Evolutionary conservation across 139 green algal genomes (phyloP).

Genomic region (Penium margaritaceum): DNA sequence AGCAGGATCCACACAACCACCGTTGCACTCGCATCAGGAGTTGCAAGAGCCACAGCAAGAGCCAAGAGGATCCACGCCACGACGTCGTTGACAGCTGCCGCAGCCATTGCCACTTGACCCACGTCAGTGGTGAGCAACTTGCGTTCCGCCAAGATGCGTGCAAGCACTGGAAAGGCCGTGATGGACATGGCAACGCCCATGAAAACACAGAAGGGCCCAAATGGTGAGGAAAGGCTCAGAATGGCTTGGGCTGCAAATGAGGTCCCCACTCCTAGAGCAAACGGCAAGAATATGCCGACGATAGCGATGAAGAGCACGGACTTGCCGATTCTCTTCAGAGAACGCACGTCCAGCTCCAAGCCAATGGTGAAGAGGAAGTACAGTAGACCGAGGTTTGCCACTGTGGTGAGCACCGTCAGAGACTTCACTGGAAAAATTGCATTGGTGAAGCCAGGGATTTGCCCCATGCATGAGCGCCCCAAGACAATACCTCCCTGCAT

Average conservation of each 20-base stretch:
- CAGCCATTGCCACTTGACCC: conserved; percentile 35
- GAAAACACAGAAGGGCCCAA: conserved; percentile 44
- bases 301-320: conserved; percentile 36
- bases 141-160: conserved; percentile 37
- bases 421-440: conserved; percentile 4
- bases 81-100: conserved; percentile 41
- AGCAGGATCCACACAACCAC: conserved; percentile 40
- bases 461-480: conserved; percentile 23
- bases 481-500: conserved; percentile 35
- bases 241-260: too few relatives aligned
- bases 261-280: too few relatives aligned
- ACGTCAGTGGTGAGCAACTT: conserved; percentile 39
- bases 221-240: conserved; percentile 20
- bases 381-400: conserved; percentile 49
- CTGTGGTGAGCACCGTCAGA: conserved; percentile 18
- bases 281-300: too few relatives aligned
- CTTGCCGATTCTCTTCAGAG: conserved; percentile 29
- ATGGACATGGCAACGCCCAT: conserved; percentile 49
- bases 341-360: conserved; percentile 46
- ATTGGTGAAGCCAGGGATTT: conserved; percentile 29
- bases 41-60: conserved; percentile 46
- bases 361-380: conserved; percentile 53
- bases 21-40: conserved; percentile 11
- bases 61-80: conserved; percentile 44
- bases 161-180: conserved; percentile 50